These are phyloP conservation scores for Pisolithus orientalis DNA, from an alignment of 768 basidiomycete genomes.

Conservation along the genomic window DNA sequence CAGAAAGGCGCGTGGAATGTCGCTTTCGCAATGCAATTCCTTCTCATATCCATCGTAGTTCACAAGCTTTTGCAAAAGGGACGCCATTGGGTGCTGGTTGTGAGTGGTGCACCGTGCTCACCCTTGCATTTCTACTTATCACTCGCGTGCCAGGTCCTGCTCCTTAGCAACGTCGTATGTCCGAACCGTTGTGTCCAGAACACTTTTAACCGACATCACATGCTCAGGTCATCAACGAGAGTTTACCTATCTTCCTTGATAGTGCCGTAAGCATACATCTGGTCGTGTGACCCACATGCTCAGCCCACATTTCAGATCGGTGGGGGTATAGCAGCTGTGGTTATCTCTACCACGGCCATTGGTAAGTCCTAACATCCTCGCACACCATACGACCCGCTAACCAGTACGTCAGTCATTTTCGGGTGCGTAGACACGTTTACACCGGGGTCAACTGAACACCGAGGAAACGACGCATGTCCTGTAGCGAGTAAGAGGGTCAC, in stretches of 20 bases:
- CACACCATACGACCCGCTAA: slow-evolving; percentile 1
- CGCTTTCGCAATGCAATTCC: neutral
- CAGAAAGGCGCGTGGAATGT: slow-evolving; percentile 48
- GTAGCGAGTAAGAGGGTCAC: slow-evolving; percentile 32
- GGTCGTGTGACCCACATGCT: neutral
- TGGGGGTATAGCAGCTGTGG: slow-evolving; percentile 70
- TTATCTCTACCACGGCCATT: slow-evolving; percentile 61
- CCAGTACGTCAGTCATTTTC: slow-evolving; percentile 57
- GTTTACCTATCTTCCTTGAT: slow-evolving; percentile 78
- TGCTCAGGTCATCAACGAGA: slow-evolving; percentile 71
- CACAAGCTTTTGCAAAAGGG: slow-evolving; percentile 53
- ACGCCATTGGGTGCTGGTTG: slow-evolving; percentile 93
- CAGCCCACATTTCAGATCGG: slow-evolving; percentile 33
- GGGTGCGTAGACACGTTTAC: slow-evolving; percentile 43
- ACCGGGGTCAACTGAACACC: neutral
- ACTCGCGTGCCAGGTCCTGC: slow-evolving; percentile 52
- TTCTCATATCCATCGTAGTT: slow-evolving; percentile 30
- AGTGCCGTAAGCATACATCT: slow-evolving; percentile 40
- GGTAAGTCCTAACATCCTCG: slow-evolving; percentile 29
- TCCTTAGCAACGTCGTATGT: slow-evolving; percentile 83
- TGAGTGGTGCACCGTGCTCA: slow-evolving; percentile 24
- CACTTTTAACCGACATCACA: neutral
- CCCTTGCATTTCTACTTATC: slow-evolving; percentile 3
- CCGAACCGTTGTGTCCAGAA: neutral
- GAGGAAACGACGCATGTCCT: neutral